Percentiles rank a stretch among this genome's conserved stretches.
Conservation (phyloP, 305 asterid genomes). For the Fraxinus nigra region DNA sequence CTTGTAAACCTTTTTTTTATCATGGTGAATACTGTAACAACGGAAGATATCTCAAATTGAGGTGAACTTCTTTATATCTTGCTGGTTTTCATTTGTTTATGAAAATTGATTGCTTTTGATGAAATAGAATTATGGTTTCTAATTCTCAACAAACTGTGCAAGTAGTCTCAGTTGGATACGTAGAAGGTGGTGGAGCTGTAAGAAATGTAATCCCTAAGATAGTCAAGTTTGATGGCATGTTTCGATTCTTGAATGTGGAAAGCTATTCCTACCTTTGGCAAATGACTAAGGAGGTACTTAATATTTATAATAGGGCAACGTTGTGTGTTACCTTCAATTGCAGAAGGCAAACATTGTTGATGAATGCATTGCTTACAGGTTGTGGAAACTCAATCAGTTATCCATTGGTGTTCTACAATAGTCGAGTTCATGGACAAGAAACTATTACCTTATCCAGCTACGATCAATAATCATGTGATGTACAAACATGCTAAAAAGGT, state of each 20-base stretch:
- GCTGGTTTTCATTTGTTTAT: background rate
- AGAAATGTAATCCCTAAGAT: slow-evolving; percentile 60
- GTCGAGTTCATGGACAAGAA: slow-evolving; percentile 57
- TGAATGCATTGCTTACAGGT: slow-evolving; percentile 34
- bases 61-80: background rate
- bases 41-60: too few species aligned
- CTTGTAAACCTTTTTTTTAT: too few species aligned
- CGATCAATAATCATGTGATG: slow-evolving; percentile 49
- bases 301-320: background rate
- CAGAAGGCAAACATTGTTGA: background rate
- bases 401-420: slow-evolving; percentile 52
- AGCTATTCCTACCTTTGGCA: slow-evolving; percentile 47
- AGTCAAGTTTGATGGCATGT: slow-evolving; percentile 76
- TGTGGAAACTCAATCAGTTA: slow-evolving; percentile 63
- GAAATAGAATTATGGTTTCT: background rate
- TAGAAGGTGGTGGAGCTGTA: slow-evolving; percentile 57
- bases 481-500: slow-evolving; percentile 59
- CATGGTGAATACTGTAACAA: background rate
- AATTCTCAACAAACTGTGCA: slow-evolving; percentile 16
- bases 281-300: slow-evolving; percentile 68
- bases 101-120: too few species aligned
- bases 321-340: background rate
- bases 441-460: slow-evolving; percentile 56
- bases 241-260: slow-evolving; percentile 56
- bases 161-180: slow-evolving; percentile 67